Conservation (phyloP, 257 asterid species). For the Nicotiana obtusifolia region DNA sequence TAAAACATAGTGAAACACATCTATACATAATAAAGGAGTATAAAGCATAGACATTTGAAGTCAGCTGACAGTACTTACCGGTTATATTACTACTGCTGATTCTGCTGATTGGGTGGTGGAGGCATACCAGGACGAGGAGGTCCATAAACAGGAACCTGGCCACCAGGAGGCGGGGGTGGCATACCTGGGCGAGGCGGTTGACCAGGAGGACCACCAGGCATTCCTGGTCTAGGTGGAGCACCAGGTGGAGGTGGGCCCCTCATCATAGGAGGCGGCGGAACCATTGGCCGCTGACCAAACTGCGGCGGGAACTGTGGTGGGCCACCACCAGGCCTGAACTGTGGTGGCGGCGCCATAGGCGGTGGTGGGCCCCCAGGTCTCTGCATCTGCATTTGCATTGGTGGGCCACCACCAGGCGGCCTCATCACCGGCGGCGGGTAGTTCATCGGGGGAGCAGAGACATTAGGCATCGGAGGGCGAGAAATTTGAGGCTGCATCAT, state of each 20-base stretch:
- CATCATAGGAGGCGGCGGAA: slow-evolving; percentile 74
- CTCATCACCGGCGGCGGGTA: slow-evolving; percentile 58
- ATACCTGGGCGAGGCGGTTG: slow-evolving; percentile 69
- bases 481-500: slow-evolving; percentile 99
- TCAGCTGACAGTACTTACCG: neutral
- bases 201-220: slow-evolving; percentile 70
- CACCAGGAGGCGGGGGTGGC: slow-evolving; percentile 69
- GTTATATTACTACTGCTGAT: slow-evolving; percentile 43
- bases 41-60: neutral
- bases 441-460: slow-evolving; percentile 56
- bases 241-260: slow-evolving; percentile 85
- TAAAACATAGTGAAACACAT: neutral
- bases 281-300: slow-evolving; percentile 72
- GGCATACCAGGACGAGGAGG: slow-evolving; percentile 96
- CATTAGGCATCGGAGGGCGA: slow-evolving; percentile 61
- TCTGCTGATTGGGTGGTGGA: slow-evolving; percentile 76
- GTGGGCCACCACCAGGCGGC: slow-evolving; percentile 48
- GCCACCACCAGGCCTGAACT: slow-evolving; percentile 32
- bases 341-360: slow-evolving; percentile 40
- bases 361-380: slow-evolving; percentile 41
- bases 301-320: slow-evolving; percentile 52
- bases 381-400: slow-evolving; percentile 57
- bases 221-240: slow-evolving; percentile 67
- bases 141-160: slow-evolving; percentile 57
- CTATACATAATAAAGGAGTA: neutral